phyloP scores from a whole-genome alignment of 257 asterid species.

The Solanum virginianum region DNA sequence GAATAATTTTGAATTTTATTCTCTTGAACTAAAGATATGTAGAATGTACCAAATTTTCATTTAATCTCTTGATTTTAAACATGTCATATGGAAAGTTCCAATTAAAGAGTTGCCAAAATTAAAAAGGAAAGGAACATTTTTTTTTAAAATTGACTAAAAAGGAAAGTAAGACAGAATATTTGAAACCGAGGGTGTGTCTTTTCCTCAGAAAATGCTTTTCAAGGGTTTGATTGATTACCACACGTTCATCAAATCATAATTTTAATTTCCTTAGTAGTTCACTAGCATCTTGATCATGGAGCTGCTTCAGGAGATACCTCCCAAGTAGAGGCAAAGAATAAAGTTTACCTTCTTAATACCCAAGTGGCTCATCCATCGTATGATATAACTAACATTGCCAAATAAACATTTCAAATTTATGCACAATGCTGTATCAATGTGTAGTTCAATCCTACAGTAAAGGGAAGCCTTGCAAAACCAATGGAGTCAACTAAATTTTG shows the following conservation, averaged over 20 bases:
- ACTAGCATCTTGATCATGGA: neutral
- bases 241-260: neutral
- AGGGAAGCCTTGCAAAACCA: neutral
- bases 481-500: neutral
- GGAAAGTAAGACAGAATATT: neutral
- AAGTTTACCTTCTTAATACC: neutral
- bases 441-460: neutral
- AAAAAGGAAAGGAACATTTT: neutral
- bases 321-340: neutral
- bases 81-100: neutral
- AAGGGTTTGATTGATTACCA: neutral
- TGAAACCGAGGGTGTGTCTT: neutral
- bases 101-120: neutral
- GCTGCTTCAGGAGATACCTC: neutral
- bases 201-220: neutral
- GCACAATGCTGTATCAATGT: neutral
- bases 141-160: neutral
- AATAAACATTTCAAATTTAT: neutral
- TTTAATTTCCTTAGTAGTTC: neutral
- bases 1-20: neutral
- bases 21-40: neutral
- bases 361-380: neutral
- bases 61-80: neutral
- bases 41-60: neutral
- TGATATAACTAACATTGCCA: neutral